Base-by-base conservation (phyloP, 139 green algal species). In the Chlorella sp. region DNA sequence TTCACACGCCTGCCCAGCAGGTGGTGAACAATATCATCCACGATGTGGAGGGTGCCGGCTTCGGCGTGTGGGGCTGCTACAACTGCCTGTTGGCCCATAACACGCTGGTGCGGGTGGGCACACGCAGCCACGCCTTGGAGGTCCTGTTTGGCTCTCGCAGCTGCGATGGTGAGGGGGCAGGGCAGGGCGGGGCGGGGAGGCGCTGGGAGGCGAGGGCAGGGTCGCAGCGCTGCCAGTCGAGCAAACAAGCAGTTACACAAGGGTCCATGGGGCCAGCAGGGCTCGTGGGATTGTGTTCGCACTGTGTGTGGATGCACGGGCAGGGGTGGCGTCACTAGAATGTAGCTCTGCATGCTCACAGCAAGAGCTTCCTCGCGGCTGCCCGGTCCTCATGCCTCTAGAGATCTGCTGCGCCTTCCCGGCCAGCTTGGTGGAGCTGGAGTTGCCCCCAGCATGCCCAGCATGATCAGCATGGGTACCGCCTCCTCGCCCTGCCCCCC, bases 31-130 rank as follows among this genome's bases (percentile, higher is more conserved):
- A 88, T 39, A 19, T 88, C 0, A 79, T 88, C 0, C 37, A 30
- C 0, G 37, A 88, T 39, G 80, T 88, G 32, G 39, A 60, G 1
- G 83, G 83, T 15, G 83, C 83, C 28, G 83, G 83, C 37, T 88
- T 88, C 42, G 83, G 83, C 2, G 26, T 64, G 12, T 88, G 83
- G 83, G 83, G 83, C 39, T 88, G 83, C 83, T 88, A 88, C 83
- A 42, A 88, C 39, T 88, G 83, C 83, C 64, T 88, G 64, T 88
- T 64, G n/a, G 83, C 83, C 26, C n/a, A 88, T 66, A 88, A 88
- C 83, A 88, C 83, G 14, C 66, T 88, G 66, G 26, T 80, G n/a
- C 36, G 66, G 1, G 64, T 80, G 37, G 83, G 83, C 16, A 11
- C 11, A 0, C 83, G 83, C 64, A 68, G 37, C 64, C 83, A 88